Evolutionary conservation across 2,329 filamentous ascomycete genomes (phyloP).

Genomic region (Aspergillus clavatus): DNA sequence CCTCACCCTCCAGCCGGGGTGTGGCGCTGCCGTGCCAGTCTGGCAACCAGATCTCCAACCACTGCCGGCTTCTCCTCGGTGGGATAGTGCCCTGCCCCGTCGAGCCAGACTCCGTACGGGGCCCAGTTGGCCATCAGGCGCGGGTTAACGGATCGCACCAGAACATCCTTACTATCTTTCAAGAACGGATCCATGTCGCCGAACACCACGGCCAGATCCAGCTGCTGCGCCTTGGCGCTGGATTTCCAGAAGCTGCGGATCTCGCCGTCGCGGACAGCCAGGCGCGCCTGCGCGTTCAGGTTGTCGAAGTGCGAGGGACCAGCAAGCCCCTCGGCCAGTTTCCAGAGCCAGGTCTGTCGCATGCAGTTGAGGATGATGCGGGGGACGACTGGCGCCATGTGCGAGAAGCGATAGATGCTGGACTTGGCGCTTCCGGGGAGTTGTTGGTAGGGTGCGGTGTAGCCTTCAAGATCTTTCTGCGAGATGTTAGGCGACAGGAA

Average conservation of each 20-base stretch:
- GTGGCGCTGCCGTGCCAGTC: not conserved
- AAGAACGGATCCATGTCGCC: not conserved
- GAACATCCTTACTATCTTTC: not conserved
- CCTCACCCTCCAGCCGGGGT: too few species aligned
- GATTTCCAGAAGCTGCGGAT: not conserved
- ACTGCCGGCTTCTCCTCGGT: not conserved
- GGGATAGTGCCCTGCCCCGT: not conserved
- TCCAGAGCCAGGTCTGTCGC: not conserved
- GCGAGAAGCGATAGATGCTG: not conserved
- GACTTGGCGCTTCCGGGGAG: not conserved
- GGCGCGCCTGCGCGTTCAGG: not conserved
- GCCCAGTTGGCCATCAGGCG: not conserved
- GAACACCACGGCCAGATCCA: not conserved
- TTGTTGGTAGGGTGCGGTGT: not conserved
- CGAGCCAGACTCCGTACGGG: not conserved
- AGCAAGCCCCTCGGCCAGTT: not conserved
- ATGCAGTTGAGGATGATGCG: not conserved
- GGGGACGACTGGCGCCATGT: not conserved
- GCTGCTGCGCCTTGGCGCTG: not conserved
- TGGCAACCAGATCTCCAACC: not conserved
- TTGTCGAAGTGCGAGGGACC: not conserved
- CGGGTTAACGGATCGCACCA: not conserved
- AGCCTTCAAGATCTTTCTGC: not conserved
- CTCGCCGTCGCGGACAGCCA: not conserved
- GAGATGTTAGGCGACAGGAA: not conserved